Conservation (phyloP, 1,284 basidiomycete genomes). For the Pseudozyma tsukubaensis region DNA sequence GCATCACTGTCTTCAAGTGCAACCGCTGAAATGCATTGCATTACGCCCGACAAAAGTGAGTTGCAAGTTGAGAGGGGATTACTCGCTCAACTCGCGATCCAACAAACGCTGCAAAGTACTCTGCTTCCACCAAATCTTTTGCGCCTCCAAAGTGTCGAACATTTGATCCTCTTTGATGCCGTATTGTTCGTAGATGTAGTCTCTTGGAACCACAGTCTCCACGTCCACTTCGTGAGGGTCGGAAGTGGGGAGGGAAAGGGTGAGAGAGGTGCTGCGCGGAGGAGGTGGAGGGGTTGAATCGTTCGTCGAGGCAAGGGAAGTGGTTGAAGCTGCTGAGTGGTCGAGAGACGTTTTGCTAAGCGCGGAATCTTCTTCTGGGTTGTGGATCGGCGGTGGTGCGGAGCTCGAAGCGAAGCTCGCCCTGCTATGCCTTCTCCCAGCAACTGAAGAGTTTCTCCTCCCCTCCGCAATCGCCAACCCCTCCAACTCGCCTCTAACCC, state of each 20-base stretch:
- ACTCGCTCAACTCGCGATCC: conserved; percentile 56
- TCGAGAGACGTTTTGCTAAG: too few species aligned
- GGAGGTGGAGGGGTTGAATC: conserved; percentile 10
- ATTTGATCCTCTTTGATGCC: conserved; percentile 53
- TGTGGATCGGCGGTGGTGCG: conserved; percentile 4
- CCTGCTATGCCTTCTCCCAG: too few species aligned
- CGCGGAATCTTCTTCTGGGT: too few species aligned
- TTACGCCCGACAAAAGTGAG: too few species aligned
- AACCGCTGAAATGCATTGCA: too few species aligned
- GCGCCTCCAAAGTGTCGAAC: conserved; percentile 55
- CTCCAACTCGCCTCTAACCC: conserved; percentile 19
- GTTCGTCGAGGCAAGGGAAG: neutral
- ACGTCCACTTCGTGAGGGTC: neutral
- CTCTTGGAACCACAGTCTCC: conserved; percentile 33
- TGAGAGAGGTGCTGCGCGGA: conserved; percentile 5
- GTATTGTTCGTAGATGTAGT: conserved; percentile 66
- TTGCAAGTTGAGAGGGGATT: neutral
- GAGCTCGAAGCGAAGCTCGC: neutral
- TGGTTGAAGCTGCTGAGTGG: neutral
- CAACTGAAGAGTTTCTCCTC: neutral
- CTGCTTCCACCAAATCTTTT: conserved; percentile 63
- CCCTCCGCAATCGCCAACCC: neutral
- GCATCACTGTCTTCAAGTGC: too few species aligned
- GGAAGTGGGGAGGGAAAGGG: neutral
- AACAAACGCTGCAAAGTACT: conserved; percentile 57